Base-by-base conservation (phyloP, 2,329 filamentous ascomycete species). In the Cephalotrichum gorgonifer region DNA sequence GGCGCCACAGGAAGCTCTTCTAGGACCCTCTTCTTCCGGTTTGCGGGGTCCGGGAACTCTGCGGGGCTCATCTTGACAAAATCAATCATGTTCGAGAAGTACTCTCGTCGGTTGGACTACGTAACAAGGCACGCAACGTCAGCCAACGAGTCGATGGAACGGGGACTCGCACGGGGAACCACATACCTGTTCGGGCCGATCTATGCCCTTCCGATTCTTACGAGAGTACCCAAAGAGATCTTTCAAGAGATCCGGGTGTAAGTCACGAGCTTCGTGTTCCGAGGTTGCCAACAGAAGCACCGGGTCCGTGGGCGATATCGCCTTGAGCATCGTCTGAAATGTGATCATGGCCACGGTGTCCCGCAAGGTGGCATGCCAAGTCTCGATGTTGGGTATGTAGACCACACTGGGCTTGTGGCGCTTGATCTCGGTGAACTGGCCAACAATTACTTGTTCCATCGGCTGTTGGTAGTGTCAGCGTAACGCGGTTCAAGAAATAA, bases 341-440 rank as follows among this genome's bases (percentile, higher is more conserved):
- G 88, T 93, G 30, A 83, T 83, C 49, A 95, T 79, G 3, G 83
- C 79, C 35, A 88, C 70, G 0, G 86, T 83, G 7, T 70, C 69
- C n/a, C 64, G 61, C 17, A 84, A 60, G 25, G 73, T 75, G 17
- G 78, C 68, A 61, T 88, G 91, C 93, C 93, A 98, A 7, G 84
- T 78, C 56, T 95, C 86, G 44, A 97, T 79, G 56, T 89, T 85
- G 2, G 93, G 91, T 41, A 98, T 86, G 65, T 90, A 97, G 47
- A 98, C 93, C 33, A 97, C 88, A 62, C 89, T 94, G 1, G 93
- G 93, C 64, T 95, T 96, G 62, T 96, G 89, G 33, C 90, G 83
- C 64, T 91, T 88, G 33, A 95, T 87, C 68, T 97, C 93, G 1
- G 87, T 83, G 60, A 98, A 97, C 7, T 95, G 74, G 55, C 90